Evolutionary conservation across 176 grass and related monocot genomes (phyloP).

Genomic region (Otatea glauca): DNA sequence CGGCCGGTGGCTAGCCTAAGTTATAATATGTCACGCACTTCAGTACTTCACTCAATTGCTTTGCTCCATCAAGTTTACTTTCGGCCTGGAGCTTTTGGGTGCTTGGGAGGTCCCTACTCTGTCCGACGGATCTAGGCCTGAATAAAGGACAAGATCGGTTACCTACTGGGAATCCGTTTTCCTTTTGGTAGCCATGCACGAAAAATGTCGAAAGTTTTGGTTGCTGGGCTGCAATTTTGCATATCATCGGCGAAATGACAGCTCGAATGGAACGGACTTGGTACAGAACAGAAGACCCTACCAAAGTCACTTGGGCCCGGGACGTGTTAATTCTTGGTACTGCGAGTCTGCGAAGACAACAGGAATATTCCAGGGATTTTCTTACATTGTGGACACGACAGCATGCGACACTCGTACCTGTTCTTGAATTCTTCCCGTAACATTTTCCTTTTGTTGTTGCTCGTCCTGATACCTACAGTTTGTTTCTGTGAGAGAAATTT

Average conservation of each 20-base stretch:
- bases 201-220: background rate
- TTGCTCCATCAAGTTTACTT: slow-evolving; percentile 49
- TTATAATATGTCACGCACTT: background rate
- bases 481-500: background rate
- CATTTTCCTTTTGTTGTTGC: background rate
- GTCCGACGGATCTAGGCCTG: slow-evolving; percentile 14
- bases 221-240: slow-evolving; percentile 37
- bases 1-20: background rate
- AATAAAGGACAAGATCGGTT: slow-evolving; percentile 47
- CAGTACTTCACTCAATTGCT: background rate
- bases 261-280: slow-evolving; percentile 9
- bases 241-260: slow-evolving; percentile 42
- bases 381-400: slow-evolving; percentile 37
- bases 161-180: slow-evolving; percentile 38
- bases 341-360: slow-evolving; percentile 38
- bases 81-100: slow-evolving; percentile 48
- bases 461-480: background rate
- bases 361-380: slow-evolving; percentile 45
- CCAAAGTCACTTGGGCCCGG: slow-evolving; percentile 13
- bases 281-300: slow-evolving; percentile 10
- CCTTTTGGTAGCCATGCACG: slow-evolving; percentile 44
- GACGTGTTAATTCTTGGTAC: slow-evolving; percentile 31
- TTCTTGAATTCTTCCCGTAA: background rate
- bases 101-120: slow-evolving; percentile 33
- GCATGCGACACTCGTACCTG: slow-evolving; percentile 38